A percentile compares a stretch with the other conserved stretches of the same genome.
Conservation (phyloP, 768 basidiomycete species). For the Suillus variegatus region DNA sequence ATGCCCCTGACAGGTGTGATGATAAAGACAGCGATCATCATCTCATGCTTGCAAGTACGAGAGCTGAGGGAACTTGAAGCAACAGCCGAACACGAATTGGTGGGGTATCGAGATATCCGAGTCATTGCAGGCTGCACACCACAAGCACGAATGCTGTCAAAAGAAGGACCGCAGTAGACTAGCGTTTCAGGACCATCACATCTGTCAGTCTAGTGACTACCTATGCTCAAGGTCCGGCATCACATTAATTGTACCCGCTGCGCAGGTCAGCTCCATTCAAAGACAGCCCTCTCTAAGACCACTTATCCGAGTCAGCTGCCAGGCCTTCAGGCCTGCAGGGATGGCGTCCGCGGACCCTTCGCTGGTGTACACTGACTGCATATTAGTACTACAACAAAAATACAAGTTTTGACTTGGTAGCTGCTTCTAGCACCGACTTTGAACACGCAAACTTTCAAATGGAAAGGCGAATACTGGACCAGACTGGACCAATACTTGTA, state of each 20-base stretch:
- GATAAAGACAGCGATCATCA: not conserved
- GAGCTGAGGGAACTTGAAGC: not conserved
- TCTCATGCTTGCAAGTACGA: not conserved
- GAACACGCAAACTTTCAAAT: not conserved
- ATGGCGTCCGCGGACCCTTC: not conserved
- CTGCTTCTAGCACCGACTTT: not conserved
- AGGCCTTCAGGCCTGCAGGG: not conserved
- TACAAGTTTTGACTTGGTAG: not conserved
- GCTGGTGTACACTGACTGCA: not conserved
- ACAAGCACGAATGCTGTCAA: not conserved
- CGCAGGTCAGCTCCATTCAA: not conserved
- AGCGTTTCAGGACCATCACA: not conserved
- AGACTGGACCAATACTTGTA: not conserved
- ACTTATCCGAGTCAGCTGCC: not conserved
- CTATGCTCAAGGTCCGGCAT: not conserved
- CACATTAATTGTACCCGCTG: not conserved
- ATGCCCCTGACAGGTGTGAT: not conserved
- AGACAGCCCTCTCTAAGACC: not conserved
- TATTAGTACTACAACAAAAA: constrained; percentile 4
- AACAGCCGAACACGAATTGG: not conserved
- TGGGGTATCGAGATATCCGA: not conserved
- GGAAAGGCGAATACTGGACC: not conserved
- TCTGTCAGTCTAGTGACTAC: too few species aligned
- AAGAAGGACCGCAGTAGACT: not conserved
- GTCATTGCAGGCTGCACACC: not conserved